These are phyloP conservation scores for Citrus sinensis DNA, from an alignment of 345 rosid species.

Conservation along the genomic window DNA sequence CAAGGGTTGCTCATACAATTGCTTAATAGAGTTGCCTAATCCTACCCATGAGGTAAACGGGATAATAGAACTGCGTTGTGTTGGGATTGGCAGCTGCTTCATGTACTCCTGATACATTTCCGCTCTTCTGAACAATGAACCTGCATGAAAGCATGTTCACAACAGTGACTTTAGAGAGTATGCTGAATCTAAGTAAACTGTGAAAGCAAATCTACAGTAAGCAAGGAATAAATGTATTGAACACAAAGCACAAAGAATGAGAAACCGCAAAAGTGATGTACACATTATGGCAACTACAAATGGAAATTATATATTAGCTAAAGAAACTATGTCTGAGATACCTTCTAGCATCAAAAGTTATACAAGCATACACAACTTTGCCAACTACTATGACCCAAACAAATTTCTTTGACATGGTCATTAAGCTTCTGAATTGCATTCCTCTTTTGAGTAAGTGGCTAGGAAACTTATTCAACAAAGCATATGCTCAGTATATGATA, in stretches of 20 bases:
- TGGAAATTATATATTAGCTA: neutral
- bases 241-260: neutral
- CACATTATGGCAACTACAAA: neutral
- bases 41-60: slow-evolving; percentile 80
- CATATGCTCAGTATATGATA: neutral
- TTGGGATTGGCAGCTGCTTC: slow-evolving; percentile 62
- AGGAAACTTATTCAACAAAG: neutral
- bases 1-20: slow-evolving; percentile 73
- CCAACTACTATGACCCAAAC: neutral
- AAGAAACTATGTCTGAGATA: neutral
- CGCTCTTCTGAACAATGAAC: slow-evolving; percentile 43
- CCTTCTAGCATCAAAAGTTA: too few relatives aligned
- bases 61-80: slow-evolving; percentile 61
- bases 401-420: neutral
- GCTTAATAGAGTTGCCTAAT: slow-evolving; percentile 67
- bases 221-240: neutral
- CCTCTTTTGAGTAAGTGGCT: neutral
- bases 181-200: neutral
- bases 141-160: slow-evolving; percentile 27
- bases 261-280: neutral
- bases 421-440: neutral
- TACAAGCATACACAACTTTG: neutral
- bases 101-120: slow-evolving; percentile 84
- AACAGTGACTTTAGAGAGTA: neutral
- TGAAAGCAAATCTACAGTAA: neutral